Base-by-base conservation (phyloP, 192 early-diverging fungal species). In the Cetraspora pellucida region DNA sequence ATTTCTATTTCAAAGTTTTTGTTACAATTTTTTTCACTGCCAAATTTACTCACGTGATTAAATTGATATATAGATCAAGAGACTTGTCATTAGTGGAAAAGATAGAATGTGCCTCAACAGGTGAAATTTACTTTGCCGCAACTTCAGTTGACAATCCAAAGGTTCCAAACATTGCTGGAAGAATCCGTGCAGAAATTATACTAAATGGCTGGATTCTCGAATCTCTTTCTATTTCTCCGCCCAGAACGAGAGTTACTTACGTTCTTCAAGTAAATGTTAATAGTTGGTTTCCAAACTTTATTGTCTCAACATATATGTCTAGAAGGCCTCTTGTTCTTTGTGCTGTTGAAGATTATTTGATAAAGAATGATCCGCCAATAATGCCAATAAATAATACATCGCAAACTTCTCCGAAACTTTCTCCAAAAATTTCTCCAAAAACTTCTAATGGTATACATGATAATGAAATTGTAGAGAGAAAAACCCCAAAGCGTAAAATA, bases 141-240 rank as follows among this genome's bases (percentile, higher is more conserved):
- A 84, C 84, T 2, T 85, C 83, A 16, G 82, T 89, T 19, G 84
- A 89, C 7, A 82, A 83, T 6, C 69, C 67, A n/a, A 81, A 84
- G 60, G 77, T 85, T 19, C 87, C 87, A 1, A 72, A 71, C 16
- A 81, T 82, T 49, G 59, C 80, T 27, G 79, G 83, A 57, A 87
- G 81, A 76, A 82, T 80, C 19, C 75, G 87, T 49, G 78, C 82
- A 7, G 71, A 85, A 5, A 79, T 89, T 50, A 73, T 80, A 79
- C 75, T 89, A 21, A 83, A 87, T 74, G 88, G 88, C 19, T 89
- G 88, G 88, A 83, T 89, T 60, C 79, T 89, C 16, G 85, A 87
- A 57, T 86, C 88, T 23, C 13, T 89, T 5, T 67, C 79, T 37
- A 78, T 77, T 17, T 78, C 82, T 46, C 84, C 85, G 4, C 86